These are phyloP conservation scores for Sphaerulina vaccinii DNA, from an alignment of 2,329 filamentous ascomycete genomes.

Conservation along the genomic window DNA sequence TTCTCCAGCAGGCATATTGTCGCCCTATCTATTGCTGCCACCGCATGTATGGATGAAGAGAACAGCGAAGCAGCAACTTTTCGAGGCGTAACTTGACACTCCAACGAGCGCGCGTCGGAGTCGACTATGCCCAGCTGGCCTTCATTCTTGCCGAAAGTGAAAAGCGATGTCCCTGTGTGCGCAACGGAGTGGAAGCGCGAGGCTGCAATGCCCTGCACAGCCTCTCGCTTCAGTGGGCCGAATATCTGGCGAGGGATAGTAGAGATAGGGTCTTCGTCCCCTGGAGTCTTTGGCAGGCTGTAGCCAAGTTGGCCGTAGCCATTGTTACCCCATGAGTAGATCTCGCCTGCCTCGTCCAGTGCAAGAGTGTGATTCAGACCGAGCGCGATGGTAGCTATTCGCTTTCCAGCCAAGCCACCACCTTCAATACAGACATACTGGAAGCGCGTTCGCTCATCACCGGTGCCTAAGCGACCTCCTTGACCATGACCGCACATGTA, in stretches of 20 bases:
- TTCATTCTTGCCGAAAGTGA: constrained; percentile 92
- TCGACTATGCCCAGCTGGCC: constrained; percentile 93
- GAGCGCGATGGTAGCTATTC: constrained; percentile 73
- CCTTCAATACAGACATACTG: constrained; percentile 79
- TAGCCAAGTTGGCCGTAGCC: constrained; percentile 84
- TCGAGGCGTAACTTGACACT: constrained; percentile 76
- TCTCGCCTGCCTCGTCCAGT: constrained; percentile 78
- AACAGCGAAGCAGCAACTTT: constrained; percentile 86
- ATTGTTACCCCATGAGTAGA: constrained; percentile 94
- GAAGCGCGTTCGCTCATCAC: constrained; percentile 86
- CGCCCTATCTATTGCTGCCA: constrained; percentile 85
- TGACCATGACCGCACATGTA: constrained; percentile 91
- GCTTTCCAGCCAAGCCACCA: constrained; percentile 69
- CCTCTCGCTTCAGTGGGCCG: constrained; percentile 83
- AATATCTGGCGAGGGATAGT: constrained; percentile 83
- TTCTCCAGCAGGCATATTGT: constrained; percentile 84
- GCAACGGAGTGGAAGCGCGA: constrained; percentile 90
- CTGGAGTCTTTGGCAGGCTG: constrained; percentile 64
- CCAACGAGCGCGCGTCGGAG: constrained; percentile 86
- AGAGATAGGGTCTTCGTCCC: constrained; percentile 82
- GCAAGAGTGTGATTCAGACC: constrained; percentile 91
- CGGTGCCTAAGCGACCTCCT: constrained; percentile 82
- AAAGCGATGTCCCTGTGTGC: constrained; percentile 76
- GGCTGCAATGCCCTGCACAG: constrained; percentile 77
- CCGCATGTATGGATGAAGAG: constrained; percentile 68